These are phyloP conservation scores for Tetrahymena malaccensis DNA, from an alignment of 73 alveolate genomes.

Conservation along the genomic window DNA sequence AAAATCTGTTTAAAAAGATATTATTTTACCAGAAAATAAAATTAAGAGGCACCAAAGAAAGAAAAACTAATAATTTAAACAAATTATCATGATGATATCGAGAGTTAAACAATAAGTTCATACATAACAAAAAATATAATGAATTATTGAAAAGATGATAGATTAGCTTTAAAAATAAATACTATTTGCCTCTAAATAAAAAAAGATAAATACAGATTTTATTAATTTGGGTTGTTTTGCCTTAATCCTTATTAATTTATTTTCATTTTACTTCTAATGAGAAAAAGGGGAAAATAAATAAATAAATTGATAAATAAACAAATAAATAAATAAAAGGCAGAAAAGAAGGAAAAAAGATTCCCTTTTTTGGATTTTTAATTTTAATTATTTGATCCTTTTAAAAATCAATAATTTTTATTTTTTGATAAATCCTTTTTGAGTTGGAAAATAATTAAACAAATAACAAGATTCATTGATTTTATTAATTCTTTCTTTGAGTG, in stretches of 20 bases:
- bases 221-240: not conserved
- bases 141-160: too few species aligned
- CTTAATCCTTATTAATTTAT: not conserved
- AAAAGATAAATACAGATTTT: not conserved
- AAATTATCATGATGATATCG: not conserved
- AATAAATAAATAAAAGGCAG: not conserved
- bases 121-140: not conserved
- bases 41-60: too few species aligned
- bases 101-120: not conserved
- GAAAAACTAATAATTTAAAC: not conserved
- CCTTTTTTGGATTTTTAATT: not conserved
- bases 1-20: too few species aligned
- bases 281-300: not conserved
- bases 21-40: not conserved
- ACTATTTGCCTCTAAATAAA: not conserved
- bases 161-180: not conserved
- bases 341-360: not conserved
- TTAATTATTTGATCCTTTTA: not conserved
- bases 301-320: not conserved
- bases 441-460: not conserved
- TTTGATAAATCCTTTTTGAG: not conserved
- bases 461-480: not conserved
- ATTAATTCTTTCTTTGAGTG: too few species aligned
- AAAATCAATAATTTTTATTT: not conserved
- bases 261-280: not conserved